Evolutionary conservation across 139 green algal genomes (phyloP).

Genomic region (Yamagishiella unicocca): DNA sequence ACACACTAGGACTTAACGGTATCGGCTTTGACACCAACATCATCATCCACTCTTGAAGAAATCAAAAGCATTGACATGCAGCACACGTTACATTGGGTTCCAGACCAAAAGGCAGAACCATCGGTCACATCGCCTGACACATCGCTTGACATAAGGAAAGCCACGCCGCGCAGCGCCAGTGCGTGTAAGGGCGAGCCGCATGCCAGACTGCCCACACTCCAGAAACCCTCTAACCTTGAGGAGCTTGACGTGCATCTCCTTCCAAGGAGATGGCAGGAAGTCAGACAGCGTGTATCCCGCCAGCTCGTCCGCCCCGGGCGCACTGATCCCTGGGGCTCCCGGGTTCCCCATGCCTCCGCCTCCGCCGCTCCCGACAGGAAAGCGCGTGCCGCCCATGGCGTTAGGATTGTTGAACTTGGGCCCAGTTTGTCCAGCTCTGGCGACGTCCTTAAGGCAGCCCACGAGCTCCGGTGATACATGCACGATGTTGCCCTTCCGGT

Average conservation of each 20-base stretch:
- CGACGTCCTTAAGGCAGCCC: not conserved
- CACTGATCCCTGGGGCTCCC: not conserved
- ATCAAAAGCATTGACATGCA: too few relatives aligned
- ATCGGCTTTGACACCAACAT: too few relatives aligned
- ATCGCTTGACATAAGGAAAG: too few relatives aligned
- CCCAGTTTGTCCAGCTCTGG: not conserved
- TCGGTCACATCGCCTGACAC: too few relatives aligned
- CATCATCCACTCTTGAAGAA: too few relatives aligned
- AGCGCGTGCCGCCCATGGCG: not conserved
- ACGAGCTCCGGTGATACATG: conserved; percentile 2
- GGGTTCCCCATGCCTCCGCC: not conserved
- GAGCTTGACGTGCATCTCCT: conserved; percentile 19
- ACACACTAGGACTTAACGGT: too few relatives aligned
- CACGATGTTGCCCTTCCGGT: conserved; percentile 22
- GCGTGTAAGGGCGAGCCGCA: too few relatives aligned
- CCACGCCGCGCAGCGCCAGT: too few relatives aligned
- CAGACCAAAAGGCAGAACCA: too few relatives aligned
- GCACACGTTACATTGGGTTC: too few relatives aligned
- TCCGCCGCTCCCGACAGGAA: not conserved
- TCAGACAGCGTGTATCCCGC: conserved; percentile 1
- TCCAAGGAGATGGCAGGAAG: conserved; percentile 29
- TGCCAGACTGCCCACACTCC: too few relatives aligned
- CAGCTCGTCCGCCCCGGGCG: not conserved
- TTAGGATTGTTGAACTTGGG: not conserved
- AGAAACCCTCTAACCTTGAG: too few relatives aligned